These are phyloP conservation scores for Calonectria naviculata DNA, from an alignment of 2,329 filamentous ascomycete species.

Conservation along the genomic window DNA sequence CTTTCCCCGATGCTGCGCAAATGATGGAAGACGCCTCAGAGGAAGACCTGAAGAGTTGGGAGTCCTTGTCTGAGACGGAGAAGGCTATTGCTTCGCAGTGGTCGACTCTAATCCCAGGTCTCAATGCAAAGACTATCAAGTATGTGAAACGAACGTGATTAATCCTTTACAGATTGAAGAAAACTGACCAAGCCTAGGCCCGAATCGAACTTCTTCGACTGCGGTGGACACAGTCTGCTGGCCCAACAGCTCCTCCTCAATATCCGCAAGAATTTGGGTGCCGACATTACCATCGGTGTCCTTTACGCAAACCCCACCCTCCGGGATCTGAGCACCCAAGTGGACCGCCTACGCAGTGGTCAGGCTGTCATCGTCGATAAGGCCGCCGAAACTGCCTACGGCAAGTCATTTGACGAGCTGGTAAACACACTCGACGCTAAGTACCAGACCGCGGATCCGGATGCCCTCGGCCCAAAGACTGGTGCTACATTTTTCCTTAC, in stretches of 20 bases:
- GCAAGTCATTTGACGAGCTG: slow-evolving; percentile 51
- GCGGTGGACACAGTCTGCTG: slow-evolving; percentile 59
- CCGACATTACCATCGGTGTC: slow-evolving; percentile 44
- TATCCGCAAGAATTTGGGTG: slow-evolving; percentile 42
- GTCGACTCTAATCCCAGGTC: slow-evolving; percentile 74
- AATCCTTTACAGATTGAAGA: neutral
- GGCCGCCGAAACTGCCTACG: slow-evolving; percentile 49
- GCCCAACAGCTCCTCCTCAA: slow-evolving; percentile 81
- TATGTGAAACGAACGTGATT: neutral
- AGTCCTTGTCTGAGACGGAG: slow-evolving; percentile 48
- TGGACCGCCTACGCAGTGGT: slow-evolving; percentile 44
- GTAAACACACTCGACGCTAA: slow-evolving; percentile 53
- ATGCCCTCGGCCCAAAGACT: slow-evolving; percentile 38
- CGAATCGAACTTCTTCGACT: slow-evolving; percentile 51
- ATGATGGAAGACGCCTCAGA: slow-evolving; percentile 56
- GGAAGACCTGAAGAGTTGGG: slow-evolving; percentile 63
- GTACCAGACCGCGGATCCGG: slow-evolving; percentile 50
- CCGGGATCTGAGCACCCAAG: slow-evolving; percentile 29
- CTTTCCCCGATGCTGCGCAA: slow-evolving; percentile 81
- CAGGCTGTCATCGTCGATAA: slow-evolving; percentile 15
- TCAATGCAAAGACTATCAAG: slow-evolving; percentile 74
- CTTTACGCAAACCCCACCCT: slow-evolving; percentile 39
- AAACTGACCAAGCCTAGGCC: slow-evolving; percentile 46
- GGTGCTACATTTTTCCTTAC: slow-evolving; percentile 80
- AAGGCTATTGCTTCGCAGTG: slow-evolving; percentile 68